Evolutionary conservation across 2,329 filamentous ascomycete species (phyloP), one percentile per base, ranked within the genome.

Genomic region (Herpotrichia juniperi): DNA sequence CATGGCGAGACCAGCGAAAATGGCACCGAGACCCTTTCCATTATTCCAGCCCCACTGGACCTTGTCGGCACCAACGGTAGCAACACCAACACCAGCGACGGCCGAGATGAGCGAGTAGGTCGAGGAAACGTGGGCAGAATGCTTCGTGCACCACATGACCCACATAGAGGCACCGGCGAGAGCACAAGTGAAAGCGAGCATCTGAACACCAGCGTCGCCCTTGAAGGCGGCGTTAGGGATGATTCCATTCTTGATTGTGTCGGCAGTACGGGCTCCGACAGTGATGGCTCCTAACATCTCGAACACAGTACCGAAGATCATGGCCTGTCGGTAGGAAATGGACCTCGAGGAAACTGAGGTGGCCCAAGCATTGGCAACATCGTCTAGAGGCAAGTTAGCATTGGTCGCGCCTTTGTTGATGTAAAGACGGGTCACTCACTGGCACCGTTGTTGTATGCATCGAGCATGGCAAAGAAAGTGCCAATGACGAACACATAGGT

Each of bases 361-460:
- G 49, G 89, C 89, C 87, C 88, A 93, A 45, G 89, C 79, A 76
- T 93, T 93, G 68, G 90, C 89, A 51, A 93, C 89, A 88, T 93
- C 90, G 74, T 92, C 86, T 72, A n/a, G n/a, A 17, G 35, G 26
- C 17, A 3, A 48, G 51, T 68, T 46, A 64, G 56, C 37, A 30
- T 25, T 26, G 43, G 50, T 55, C n/a, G 44, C 51, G 17, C 17
- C 45, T 25, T 11, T 4, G 16, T 25, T 8, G 22, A 5, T 43
- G 14, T 24, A 25, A 16, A 31, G 14, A 17, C 21, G n/a, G n/a
- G n/a, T n/a, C 28, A 83, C 86, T 76, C 77, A 90, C 87, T 90
- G 64, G 88, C 88, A 72, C 88, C 88, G 72, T 90, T 91, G 81
- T 91, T 91, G 81, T 80, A 90, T 55, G 88, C 88, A 76, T 91